A percentile compares a stretch with the other conserved stretches of the same genome.
Evolutionary conservation across 2,329 filamentous ascomycete species (phyloP).

Genomic region (Apiospora sp.): DNA sequence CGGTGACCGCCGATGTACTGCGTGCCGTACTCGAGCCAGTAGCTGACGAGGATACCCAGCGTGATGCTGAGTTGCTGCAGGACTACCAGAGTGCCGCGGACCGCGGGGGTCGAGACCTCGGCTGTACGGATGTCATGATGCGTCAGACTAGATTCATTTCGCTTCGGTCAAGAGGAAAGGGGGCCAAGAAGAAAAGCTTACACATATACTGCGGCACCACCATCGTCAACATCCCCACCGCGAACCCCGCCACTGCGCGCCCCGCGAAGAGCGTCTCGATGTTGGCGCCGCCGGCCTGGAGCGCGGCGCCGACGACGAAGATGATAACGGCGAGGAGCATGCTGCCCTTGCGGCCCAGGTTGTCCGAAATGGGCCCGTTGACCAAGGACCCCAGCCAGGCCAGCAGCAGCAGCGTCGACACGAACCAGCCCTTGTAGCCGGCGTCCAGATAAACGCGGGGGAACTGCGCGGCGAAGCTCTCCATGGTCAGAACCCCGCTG

Average conservation of each 20-base stretch:
- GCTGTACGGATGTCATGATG: slow-evolving; percentile 51
- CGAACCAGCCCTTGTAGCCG: slow-evolving; percentile 60
- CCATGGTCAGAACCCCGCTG: slow-evolving; percentile 55
- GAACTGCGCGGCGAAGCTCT: slow-evolving; percentile 46
- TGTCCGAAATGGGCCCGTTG: slow-evolving; percentile 49
- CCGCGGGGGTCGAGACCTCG: slow-evolving; percentile 56
- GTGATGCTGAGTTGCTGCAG: slow-evolving; percentile 53
- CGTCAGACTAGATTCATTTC: slow-evolving; percentile 24
- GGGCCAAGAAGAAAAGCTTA: slow-evolving; percentile 18
- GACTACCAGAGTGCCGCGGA: slow-evolving; percentile 56
- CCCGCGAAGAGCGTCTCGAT: slow-evolving; percentile 51
- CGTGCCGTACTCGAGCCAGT: slow-evolving; percentile 52
- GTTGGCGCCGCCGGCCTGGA: slow-evolving; percentile 49
- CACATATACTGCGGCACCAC: slow-evolving; percentile 39
- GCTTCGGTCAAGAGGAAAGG: not conserved
- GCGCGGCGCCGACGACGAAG: slow-evolving; percentile 26
- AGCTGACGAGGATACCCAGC: slow-evolving; percentile 51
- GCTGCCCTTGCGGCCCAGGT: slow-evolving; percentile 44
- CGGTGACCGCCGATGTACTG: slow-evolving; percentile 52
- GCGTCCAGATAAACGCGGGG: slow-evolving; percentile 50
- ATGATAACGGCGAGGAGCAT: slow-evolving; percentile 45
- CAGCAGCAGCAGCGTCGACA: slow-evolving; percentile 55
- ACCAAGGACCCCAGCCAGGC: slow-evolving; percentile 58
- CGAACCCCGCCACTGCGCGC: slow-evolving; percentile 53
- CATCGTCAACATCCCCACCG: slow-evolving; percentile 51